phyloP scores from a whole-genome alignment of 331 rosid genomes.

The Cydonia oblonga region DNA sequence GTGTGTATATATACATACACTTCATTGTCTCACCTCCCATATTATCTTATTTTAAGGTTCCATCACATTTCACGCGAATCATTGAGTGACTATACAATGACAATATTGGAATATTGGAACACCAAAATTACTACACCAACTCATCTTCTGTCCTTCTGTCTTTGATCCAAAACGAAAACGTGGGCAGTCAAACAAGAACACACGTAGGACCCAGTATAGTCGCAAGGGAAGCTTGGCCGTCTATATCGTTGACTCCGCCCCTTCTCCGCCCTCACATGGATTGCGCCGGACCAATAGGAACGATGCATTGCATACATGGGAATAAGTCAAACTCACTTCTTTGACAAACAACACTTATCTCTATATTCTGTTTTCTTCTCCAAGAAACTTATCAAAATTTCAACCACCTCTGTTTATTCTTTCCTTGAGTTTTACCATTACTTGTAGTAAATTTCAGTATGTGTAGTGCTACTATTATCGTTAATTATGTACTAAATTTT shows the following conservation, averaged over 20 bases:
- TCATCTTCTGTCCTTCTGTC: background rate
- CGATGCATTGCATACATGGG: background rate
- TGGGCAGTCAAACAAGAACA: constrained; percentile 7
- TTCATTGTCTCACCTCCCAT: background rate
- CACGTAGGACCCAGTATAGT: constrained; percentile 4
- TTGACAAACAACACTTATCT: background rate
- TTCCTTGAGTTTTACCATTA: too few species aligned
- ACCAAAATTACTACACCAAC: background rate
- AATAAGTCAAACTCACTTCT: constrained; percentile 15
- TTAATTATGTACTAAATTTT: too few species aligned
- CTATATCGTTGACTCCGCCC: constrained; percentile 17
- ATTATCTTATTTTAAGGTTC: background rate
- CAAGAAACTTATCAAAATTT: background rate
- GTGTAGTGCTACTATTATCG: too few species aligned
- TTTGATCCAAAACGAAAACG: background rate
- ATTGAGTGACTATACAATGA: background rate
- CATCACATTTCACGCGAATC: background rate
- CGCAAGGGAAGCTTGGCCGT: constrained; percentile 8
- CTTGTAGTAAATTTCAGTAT: too few species aligned
- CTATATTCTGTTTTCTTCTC: background rate
- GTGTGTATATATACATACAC: background rate
- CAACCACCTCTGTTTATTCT: too few species aligned
- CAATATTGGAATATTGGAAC: background rate
- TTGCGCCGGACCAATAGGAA: constrained; percentile 17
- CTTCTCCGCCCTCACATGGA: constrained; percentile 13